Base-by-base conservation (phyloP, 345 rosid genomes). In the Durio zibethinus region DNA sequence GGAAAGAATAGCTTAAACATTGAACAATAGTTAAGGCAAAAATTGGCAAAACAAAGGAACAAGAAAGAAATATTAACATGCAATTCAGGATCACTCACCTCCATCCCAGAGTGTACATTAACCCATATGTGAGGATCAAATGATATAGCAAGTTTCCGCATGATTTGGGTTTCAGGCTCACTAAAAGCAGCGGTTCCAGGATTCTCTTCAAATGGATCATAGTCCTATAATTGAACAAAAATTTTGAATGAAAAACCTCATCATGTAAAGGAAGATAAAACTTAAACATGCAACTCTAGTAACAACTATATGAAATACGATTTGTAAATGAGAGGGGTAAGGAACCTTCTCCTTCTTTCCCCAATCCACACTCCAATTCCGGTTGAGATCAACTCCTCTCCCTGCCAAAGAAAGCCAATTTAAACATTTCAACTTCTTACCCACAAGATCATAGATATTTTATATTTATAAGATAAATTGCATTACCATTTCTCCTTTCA, bases 301-400 rank as follows among this genome's bases (percentile, higher is more conserved):
- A 73, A 42, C 47, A 74, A 72, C 12, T 50, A 53, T 62, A 53
- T 36, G 56, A 74, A 73, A 50, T 72, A 75, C 20, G 31, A 60
- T 59, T 53, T 42, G 29, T 63, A 66, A 54, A 2, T 59, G 50
- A 54, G 71, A 72, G 54, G 18, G 59, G 79, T 14, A 50, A 48
- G 68, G 57, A 35, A 94, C 99, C 94, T 97, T 88, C 86, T 97
- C 99, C 82, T 94, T 97, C 86, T 89, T 97, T 57, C 98, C 99
- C 99, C 99, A 94, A 77, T 97, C 97, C 62, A 97, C 98, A 35
- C 96, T 90, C 99, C 99, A 97, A 63, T 97, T 97, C 75, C 99
- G 86, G 84, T 97, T 94, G 71, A 97, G 91, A 84, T 97, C 99
- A 79, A 97, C 99, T 78, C 97, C 99, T 85, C 99, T 90, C 57